These are phyloP conservation scores for Epicoccum nigrum DNA, from an alignment of 2,329 filamentous ascomycete species.

Conservation along the genomic window DNA sequence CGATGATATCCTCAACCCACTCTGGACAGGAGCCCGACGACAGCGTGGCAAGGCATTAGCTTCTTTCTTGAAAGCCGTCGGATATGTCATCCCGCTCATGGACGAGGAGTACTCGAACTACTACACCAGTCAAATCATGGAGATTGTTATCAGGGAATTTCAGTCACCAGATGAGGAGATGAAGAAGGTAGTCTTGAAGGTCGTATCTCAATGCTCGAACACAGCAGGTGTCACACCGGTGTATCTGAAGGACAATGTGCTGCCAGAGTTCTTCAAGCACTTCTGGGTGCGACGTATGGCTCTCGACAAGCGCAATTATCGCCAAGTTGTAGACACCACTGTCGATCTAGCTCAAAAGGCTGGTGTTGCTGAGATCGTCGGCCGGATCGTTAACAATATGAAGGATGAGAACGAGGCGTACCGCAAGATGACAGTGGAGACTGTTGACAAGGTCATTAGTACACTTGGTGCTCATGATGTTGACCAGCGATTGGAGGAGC, in stretches of 20 bases:
- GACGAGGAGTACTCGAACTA: slow-evolving; percentile 99
- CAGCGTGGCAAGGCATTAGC: slow-evolving; percentile 95
- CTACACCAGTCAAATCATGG: slow-evolving; percentile 98
- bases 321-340: slow-evolving; percentile 96
- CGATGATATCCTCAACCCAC: slow-evolving; percentile 93
- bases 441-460: slow-evolving; percentile 93
- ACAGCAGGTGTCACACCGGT: slow-evolving; percentile 94
- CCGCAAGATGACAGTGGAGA: slow-evolving; percentile 98
- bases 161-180: slow-evolving; percentile 98
- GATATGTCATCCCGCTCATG: slow-evolving; percentile 98
- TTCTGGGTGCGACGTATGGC: slow-evolving; percentile 99
- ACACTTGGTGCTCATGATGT: slow-evolving; percentile 93
- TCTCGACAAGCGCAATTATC: slow-evolving; percentile 94
- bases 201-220: slow-evolving; percentile 92
- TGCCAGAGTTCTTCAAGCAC: slow-evolving; percentile 97
- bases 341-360: slow-evolving; percentile 97
- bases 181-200: slow-evolving; percentile 99
- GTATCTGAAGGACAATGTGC: slow-evolving; percentile 93
- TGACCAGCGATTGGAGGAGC: slow-evolving; percentile 87
- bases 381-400: slow-evolving; percentile 90
- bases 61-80: slow-evolving; percentile 95
- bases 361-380: slow-evolving; percentile 93
- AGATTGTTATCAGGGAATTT: slow-evolving; percentile 94
- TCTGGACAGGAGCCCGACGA: slow-evolving; percentile 96
- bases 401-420: slow-evolving; percentile 99